Evolutionary conservation across 169 alveolate species (phyloP), one percentile per base, ranked within the genome.

Genomic region (Plasmodium fragile): DNA sequence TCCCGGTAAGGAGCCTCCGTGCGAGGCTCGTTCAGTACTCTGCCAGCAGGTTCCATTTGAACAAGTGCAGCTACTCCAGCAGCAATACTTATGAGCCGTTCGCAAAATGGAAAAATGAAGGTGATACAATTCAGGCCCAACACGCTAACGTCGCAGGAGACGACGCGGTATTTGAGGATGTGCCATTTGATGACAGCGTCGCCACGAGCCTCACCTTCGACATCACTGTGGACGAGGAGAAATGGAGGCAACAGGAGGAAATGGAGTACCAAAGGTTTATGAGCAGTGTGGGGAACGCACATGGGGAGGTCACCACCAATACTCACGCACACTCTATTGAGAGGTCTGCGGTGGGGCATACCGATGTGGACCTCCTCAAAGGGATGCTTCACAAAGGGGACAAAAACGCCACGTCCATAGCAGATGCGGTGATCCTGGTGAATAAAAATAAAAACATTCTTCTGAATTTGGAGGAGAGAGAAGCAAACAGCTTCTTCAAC

Each of bases 181-280:
- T 30, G 30, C 55, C 5, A 41, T 85, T 49, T 77, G 93, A 85
- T 25, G 93, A 90, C 30, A 11, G 45, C 8, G 22, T 79, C 18
- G 18, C 92, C 22, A 18, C 94, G 13, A 28, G 65, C 8, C 28
- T 90, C n/a, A 78, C 78, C 45, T 81, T 90, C 55, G 94, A 90
- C 70, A 11, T 90, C 25, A 82, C 32, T 71, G 43, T 90, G 25
- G 92, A 81, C 18, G 93, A 87, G 36, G 45, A 72, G 30, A 85
- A 85, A 18, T 85, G 93, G 93, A 85, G 39, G 69, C 22, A 85
- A 28, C 36, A 75, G 69, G 93, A 85, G 79, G 85, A 85, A 73
- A 85, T 49, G 28, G 93, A 85, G 65, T 85, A 73, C 80, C 52
- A 85, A 25, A 49, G 65, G 16, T 85, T 85, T 85, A 30, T 85